Evolutionary conservation across 768 basidiomycete species (phyloP).

Genomic region (Panaeolus cyanescens): DNA sequence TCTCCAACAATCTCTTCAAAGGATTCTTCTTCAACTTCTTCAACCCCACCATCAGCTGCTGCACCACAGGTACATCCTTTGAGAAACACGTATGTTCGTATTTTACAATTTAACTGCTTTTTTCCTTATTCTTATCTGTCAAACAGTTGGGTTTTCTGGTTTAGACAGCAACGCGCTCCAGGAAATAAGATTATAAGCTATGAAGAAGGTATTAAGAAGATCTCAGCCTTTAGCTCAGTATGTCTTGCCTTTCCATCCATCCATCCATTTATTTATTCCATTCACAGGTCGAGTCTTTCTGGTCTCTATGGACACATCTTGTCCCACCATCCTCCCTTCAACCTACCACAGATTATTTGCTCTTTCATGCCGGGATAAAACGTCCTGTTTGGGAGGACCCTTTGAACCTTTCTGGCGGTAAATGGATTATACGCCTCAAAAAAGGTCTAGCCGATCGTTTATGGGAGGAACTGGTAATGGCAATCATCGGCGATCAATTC

Average conservation of each 20-base stretch:
- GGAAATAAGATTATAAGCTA: constrained; percentile 90
- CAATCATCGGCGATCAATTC: constrained; percentile 90
- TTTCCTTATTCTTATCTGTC: constrained; percentile 18
- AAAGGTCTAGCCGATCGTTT: constrained; percentile 90
- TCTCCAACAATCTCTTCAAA: constrained; percentile 45
- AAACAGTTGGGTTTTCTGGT: constrained; percentile 88
- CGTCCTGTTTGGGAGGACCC: constrained; percentile 97
- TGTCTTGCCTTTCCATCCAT: constrained; percentile 25
- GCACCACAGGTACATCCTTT: constrained; percentile 64
- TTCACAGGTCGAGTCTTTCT: constrained; percentile 87
- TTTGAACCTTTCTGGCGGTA: constrained; percentile 83
- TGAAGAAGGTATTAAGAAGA: constrained; percentile 93
- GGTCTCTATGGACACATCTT: constrained; percentile 93
- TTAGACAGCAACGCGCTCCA: constrained; percentile 86
- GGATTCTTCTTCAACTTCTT: constrained; percentile 36
- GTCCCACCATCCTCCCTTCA: constrained; percentile 80
- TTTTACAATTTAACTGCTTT: constrained; percentile 27
- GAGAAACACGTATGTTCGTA: constrained; percentile 87
- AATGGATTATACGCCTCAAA: constrained; percentile 92
- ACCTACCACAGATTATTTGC: constrained; percentile 92
- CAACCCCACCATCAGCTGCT: constrained; percentile 35
- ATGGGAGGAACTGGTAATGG: constrained; percentile 89
- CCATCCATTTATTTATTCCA: constrained; percentile 10
- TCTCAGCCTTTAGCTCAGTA: constrained; percentile 87
- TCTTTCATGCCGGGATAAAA: constrained; percentile 84